Evolutionary conservation across 1,284 basidiomycete genomes (phyloP).

Genomic region (Calocybe gambosa): DNA sequence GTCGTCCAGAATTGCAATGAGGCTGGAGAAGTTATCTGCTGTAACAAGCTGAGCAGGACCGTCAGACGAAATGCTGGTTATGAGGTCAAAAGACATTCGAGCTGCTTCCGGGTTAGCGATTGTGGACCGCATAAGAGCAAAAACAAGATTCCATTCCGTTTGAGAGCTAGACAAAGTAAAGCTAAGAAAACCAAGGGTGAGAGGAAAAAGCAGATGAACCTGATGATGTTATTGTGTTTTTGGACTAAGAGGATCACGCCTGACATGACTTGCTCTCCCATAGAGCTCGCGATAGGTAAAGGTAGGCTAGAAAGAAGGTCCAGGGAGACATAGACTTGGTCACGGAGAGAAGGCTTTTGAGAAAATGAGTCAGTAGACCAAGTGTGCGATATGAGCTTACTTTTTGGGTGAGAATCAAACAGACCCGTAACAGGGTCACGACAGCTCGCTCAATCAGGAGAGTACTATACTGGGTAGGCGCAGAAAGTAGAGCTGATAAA

Average conservation of each 20-base stretch:
- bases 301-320: slow-evolving; percentile 85
- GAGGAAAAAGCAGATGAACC: slow-evolving; percentile 30
- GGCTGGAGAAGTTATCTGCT: slow-evolving; percentile 76
- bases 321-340: slow-evolving; percentile 91
- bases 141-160: slow-evolving; percentile 94
- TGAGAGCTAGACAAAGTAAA: slow-evolving; percentile 51
- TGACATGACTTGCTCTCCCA: slow-evolving; percentile 86
- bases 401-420: slow-evolving; percentile 72
- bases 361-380: neutral
- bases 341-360: slow-evolving; percentile 64
- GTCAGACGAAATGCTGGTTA: slow-evolving; percentile 58
- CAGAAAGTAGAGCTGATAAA: slow-evolving; percentile 73
- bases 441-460: slow-evolving; percentile 94
- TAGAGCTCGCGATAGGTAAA: slow-evolving; percentile 68
- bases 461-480: slow-evolving; percentile 79
- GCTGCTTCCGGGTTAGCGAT: slow-evolving; percentile 86
- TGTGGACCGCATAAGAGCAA: slow-evolving; percentile 85
- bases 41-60: slow-evolving; percentile 56
- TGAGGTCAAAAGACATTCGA: slow-evolving; percentile 75
- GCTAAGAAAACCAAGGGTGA: slow-evolving; percentile 1
- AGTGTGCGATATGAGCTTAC: slow-evolving; percentile 33
- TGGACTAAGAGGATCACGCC: slow-evolving; percentile 79
- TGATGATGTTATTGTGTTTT: slow-evolving; percentile 67
- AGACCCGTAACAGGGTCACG: slow-evolving; percentile 80
- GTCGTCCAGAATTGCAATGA: slow-evolving; percentile 81